Conservation (phyloP, 257 asterid genomes). For the Nicotiana benthamiana region DNA sequence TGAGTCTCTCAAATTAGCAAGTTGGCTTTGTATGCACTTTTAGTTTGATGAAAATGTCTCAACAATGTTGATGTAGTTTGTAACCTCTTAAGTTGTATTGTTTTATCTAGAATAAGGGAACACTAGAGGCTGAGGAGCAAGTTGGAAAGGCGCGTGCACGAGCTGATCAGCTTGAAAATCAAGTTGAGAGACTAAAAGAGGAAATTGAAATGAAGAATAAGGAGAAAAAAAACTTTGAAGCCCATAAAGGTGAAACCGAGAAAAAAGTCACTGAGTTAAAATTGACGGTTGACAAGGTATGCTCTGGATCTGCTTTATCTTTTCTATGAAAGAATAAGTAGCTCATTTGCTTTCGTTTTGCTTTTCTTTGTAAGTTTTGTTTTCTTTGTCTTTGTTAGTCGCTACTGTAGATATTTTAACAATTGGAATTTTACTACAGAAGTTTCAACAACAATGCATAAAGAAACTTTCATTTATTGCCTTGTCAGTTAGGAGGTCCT, state of each 20-base stretch:
- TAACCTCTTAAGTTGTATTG: slow-evolving; percentile 7
- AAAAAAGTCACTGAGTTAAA: slow-evolving; percentile 43
- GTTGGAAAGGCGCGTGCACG: slow-evolving; percentile 66
- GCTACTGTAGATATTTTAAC: neutral
- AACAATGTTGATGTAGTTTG: neutral
- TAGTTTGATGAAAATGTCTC: neutral
- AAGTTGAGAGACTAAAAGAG: slow-evolving; percentile 49
- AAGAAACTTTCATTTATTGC: neutral
- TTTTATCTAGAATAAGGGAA: slow-evolving; percentile 42
- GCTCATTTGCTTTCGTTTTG: neutral
- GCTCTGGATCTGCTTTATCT: slow-evolving; percentile 7
- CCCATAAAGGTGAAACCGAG: slow-evolving; percentile 49
- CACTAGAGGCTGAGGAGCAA: slow-evolving; percentile 48
- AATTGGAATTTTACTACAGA: neutral
- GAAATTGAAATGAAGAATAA: slow-evolving; percentile 39
- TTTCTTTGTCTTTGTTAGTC: neutral
- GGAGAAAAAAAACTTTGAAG: slow-evolving; percentile 49
- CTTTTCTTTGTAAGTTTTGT: neutral
- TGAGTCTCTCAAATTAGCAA: slow-evolving; percentile 28
- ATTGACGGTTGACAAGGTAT: slow-evolving; percentile 50
- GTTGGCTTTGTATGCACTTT: neutral
- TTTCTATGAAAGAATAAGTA: neutral
- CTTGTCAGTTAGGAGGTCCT: neutral
- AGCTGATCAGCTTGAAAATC: slow-evolving; percentile 62
- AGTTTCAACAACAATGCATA: neutral